Base-by-base conservation (phyloP, 495 filamentous ascomycete genomes). In the Lepraria neglecta region DNA sequence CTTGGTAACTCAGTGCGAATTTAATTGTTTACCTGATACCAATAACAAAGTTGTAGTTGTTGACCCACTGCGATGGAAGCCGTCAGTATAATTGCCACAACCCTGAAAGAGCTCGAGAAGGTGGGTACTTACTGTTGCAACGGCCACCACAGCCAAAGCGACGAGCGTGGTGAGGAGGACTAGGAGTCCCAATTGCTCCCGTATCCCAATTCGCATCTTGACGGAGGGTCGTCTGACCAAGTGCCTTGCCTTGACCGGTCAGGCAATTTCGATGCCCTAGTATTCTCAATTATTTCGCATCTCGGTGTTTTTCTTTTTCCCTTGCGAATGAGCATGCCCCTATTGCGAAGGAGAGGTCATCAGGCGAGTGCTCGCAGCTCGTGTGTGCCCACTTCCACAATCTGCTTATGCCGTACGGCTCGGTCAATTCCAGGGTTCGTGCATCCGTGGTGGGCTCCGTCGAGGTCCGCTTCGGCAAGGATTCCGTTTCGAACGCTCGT, bases 131-230 rank as follows among this genome's bases (percentile, higher is more conserved):
- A 83, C 86, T 73, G 83, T 86, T 68, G 86, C 84, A 63, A 87
- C 75, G 21, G 83, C 75, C 27, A 88, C 75, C 28, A 87, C 81
- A 40, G 82, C 82, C 44, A 92, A 79, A 28, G 85, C 80, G 56
- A 87, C 73, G 42, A 91, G 75, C 15, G 88, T 82, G 35, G 86
- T 82, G 55, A 90, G 68, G 47, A 91, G 73, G 67, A 91, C 87
- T 46, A 92, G 79, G 71, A 85, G 78, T 61, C 80, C 88, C 57
- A 95, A 77, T 79, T 95, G 90, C 75, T 89, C 84, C 63, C 89
- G 80, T 68, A 95, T 95, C 27, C 87, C 84, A 71, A 94, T 84
- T 69, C 89, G 81, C 87, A 95, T 92, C 67, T 73, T 84, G 70
- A 55, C 6, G 35, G 17, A 10, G 21, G 10, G 15, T 45, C 40